A percentile compares a stretch with the other conserved stretches of the same genome.
Evolutionary conservation across 129 eudicot genomes (phyloP).

Genomic region (Artemisia tridentata): DNA sequence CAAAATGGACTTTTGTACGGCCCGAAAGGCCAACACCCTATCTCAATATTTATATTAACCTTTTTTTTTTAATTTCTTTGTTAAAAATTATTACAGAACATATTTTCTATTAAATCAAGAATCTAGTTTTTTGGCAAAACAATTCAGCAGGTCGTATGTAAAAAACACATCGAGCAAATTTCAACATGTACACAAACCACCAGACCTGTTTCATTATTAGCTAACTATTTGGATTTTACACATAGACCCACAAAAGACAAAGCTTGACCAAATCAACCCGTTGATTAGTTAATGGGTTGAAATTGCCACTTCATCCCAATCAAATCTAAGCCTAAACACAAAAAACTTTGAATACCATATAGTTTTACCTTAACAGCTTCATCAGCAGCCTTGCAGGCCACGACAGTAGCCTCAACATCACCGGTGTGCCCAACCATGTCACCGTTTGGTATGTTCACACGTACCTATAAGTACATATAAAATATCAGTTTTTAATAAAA

Average conservation of each 20-base stretch:
- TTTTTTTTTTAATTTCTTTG: no score
- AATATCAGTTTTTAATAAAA: background rate
- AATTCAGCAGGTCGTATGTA: background rate
- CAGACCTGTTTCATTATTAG: background rate
- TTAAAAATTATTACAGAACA: no score
- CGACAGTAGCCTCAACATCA: constrained; percentile 81
- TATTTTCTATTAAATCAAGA: no score
- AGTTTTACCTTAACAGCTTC: constrained; percentile 79
- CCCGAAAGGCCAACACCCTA: no score
- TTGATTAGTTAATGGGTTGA: background rate
- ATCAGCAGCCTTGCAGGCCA: constrained; percentile 94
- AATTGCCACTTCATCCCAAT: background rate
- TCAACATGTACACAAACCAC: background rate
- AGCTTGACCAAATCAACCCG: background rate
- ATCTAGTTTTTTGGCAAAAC: no score
- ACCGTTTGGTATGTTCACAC: constrained; percentile 87
- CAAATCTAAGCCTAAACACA: background rate
- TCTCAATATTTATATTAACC: no score
- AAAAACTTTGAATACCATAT: background rate
- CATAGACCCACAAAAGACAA: background rate
- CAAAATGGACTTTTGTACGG: background rate
- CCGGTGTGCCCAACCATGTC: constrained; percentile 99
- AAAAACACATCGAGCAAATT: background rate
- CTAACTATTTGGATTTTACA: background rate
- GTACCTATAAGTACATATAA: constrained; percentile 46